These are phyloP conservation scores for Tylopilus cervinicoccineus DNA, from an alignment of 768 basidiomycete genomes.

Conservation along the genomic window DNA sequence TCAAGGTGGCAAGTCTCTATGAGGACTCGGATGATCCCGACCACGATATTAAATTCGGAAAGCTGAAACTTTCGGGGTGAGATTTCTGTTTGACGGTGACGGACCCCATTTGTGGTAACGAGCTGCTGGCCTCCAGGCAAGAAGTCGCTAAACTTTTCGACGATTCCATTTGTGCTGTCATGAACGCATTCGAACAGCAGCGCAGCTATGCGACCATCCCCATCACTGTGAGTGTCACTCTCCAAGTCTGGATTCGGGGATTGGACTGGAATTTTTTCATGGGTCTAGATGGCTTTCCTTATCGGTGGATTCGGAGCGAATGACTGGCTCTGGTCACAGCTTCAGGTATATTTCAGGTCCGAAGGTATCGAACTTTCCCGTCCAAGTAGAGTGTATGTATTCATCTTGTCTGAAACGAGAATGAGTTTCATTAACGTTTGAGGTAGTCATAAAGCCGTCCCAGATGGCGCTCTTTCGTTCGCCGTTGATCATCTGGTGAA, in stretches of 20 bases:
- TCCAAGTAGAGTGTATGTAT: slow-evolving; percentile 45
- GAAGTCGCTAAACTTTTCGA: slow-evolving; percentile 39
- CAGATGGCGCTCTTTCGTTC: slow-evolving; percentile 41
- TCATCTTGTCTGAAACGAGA: slow-evolving; percentile 2
- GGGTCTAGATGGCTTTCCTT: slow-evolving; percentile 33
- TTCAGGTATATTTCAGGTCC: slow-evolving; percentile 34
- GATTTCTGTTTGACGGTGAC: not conserved
- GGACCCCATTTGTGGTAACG: not conserved
- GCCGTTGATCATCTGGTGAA: slow-evolving; percentile 43
- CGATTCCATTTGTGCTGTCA: slow-evolving; percentile 34
- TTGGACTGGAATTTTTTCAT: not conserved
- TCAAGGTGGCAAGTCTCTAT: slow-evolving; percentile 35
- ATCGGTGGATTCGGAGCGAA: slow-evolving; percentile 51
- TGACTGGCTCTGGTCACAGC: slow-evolving; percentile 39
- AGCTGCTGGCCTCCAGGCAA: slow-evolving; percentile 17
- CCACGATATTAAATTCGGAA: slow-evolving; percentile 31
- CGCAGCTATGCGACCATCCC: slow-evolving; percentile 13
- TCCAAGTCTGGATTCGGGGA: not conserved
- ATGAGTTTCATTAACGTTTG: not conserved
- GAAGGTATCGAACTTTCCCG: slow-evolving; percentile 39
- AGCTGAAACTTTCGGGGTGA: slow-evolving; percentile 33
- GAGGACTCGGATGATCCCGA: slow-evolving; percentile 31
- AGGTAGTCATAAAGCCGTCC: slow-evolving; percentile 41
- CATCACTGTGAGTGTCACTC: slow-evolving; percentile 27
- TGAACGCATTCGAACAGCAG: slow-evolving; percentile 30